phyloP scores from a whole-genome alignment of 2,329 filamentous ascomycete species.

The Dothiorella sarmentorum region DNA sequence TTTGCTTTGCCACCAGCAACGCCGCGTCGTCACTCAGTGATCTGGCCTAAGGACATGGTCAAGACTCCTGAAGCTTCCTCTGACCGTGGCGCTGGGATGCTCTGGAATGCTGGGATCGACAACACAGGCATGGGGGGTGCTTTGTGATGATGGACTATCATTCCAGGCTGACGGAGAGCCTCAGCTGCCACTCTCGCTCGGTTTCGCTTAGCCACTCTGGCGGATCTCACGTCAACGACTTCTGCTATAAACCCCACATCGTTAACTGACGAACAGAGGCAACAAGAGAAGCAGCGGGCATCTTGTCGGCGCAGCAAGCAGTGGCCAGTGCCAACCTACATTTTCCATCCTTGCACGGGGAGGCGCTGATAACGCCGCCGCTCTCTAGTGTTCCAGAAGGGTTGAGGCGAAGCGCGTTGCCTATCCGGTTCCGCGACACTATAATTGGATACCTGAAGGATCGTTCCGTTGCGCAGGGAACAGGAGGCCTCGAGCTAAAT shows the following conservation, averaged over 20 bases:
- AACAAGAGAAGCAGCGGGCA: neutral
- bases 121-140: neutral
- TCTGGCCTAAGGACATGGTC: no score
- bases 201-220: neutral
- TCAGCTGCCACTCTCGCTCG: neutral
- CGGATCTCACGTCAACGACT: neutral
- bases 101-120: neutral
- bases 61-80: no score
- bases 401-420: constrained; percentile 4
- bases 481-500: neutral
- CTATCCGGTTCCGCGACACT: neutral
- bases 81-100: no score
- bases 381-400: neutral
- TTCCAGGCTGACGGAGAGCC: neutral
- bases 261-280: neutral
- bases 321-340: constrained; percentile 5
- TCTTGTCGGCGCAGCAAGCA: constrained; percentile 9
- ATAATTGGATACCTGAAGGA: neutral
- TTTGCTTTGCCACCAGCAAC: neutral
- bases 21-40: neutral
- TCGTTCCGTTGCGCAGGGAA: neutral
- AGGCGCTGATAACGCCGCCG: neutral
- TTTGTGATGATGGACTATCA: no score
- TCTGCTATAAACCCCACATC: neutral
- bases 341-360: neutral